Percentiles rank a stretch among this genome's conserved stretches.
These are phyloP conservation scores for Lachnellula cervina DNA, from an alignment of 2,329 filamentous ascomycete genomes.

Conservation along the genomic window DNA sequence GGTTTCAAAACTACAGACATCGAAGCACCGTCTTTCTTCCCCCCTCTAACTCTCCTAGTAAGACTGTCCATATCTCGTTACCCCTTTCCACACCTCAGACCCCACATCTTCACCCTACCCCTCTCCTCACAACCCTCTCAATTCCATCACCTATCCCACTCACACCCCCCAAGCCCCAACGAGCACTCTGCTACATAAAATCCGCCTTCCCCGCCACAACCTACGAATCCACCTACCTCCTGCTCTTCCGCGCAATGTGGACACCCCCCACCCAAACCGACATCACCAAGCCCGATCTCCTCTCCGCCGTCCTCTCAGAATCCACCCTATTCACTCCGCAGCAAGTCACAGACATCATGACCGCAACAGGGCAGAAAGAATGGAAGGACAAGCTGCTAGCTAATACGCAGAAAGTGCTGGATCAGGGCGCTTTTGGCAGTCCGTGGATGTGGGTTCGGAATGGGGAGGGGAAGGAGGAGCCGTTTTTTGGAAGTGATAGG, in stretches of 20 bases:
- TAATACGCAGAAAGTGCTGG: conserved; percentile 57
- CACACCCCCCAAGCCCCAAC: conserved; percentile 49
- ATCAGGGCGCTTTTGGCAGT: conserved; percentile 67
- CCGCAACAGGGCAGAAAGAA: conserved; percentile 44
- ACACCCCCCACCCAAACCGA: conserved; percentile 48
- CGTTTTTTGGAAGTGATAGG: conserved; percentile 75
- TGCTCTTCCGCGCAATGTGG: conserved; percentile 60
- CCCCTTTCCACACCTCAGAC: no score
- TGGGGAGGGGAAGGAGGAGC: conserved; percentile 51
- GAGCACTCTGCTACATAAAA: conserved; percentile 64
- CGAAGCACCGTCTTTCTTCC: conserved; percentile 45
- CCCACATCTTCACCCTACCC: conserved; percentile 30
- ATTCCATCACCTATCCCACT: background rate
- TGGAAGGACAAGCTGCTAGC: conserved; percentile 50
- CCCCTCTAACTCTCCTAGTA: conserved; percentile 49
- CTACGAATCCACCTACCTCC: conserved; percentile 50
- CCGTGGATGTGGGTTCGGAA: conserved; percentile 71
- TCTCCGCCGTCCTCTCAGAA: conserved; percentile 39
- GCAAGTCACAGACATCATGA: conserved; percentile 53
- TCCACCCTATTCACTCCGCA: conserved; percentile 39
- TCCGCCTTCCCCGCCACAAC: conserved; percentile 42
- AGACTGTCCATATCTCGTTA: background rate
- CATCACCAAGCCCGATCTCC: conserved; percentile 52
- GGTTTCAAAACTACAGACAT: conserved; percentile 34
- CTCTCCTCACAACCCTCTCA: background rate